A percentile compares a stretch with the other conserved stretches of the same genome.
Evolutionary conservation across 352 stramenopile species (phyloP).

Genomic region (Phytophthora megakarya): DNA sequence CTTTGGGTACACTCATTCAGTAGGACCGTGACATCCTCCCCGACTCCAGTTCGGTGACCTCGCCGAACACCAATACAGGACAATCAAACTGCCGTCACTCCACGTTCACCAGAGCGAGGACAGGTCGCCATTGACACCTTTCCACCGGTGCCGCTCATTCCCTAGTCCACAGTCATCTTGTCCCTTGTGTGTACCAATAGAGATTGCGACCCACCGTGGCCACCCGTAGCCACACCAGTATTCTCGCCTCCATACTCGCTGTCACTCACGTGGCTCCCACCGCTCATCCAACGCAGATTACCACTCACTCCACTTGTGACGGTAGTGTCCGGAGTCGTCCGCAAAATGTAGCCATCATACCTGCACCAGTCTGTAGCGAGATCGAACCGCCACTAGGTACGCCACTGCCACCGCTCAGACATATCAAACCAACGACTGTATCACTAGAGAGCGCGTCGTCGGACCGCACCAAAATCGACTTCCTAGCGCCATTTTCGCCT

Average conservation of each 20-base stretch:
- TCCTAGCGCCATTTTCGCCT: constrained; percentile 15
- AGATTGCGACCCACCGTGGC: constrained; percentile 16
- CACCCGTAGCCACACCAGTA: constrained; percentile 15
- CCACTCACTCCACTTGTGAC: constrained; percentile 25
- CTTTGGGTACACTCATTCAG: too few species aligned
- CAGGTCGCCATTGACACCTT: constrained; percentile 24
- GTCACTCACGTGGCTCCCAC: constrained; percentile 20
- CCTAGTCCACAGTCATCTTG: constrained; percentile 18
- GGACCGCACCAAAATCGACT: constrained; percentile 20
- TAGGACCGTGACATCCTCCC: too few species aligned
- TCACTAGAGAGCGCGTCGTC: constrained; percentile 3
- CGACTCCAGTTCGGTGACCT: too few species aligned
- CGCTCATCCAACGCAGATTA: constrained; percentile 18
- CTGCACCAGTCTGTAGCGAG: constrained; percentile 25
- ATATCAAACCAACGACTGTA: constrained; percentile 1
- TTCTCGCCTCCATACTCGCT: too few species aligned
- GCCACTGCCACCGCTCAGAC: constrained; percentile 21
- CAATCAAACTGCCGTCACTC: too few species aligned
- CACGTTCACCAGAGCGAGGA: background rate
- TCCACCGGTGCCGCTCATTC: constrained; percentile 11
- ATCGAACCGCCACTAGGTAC: constrained; percentile 17
- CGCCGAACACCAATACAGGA: too few species aligned
- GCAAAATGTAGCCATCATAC: constrained; percentile 22
- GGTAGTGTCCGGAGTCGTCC: constrained; percentile 22
- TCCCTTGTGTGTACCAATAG: constrained; percentile 10